Base-by-base conservation (phyloP, 2,329 filamentous ascomycete genomes). In the Hysterium pulicare region DNA sequence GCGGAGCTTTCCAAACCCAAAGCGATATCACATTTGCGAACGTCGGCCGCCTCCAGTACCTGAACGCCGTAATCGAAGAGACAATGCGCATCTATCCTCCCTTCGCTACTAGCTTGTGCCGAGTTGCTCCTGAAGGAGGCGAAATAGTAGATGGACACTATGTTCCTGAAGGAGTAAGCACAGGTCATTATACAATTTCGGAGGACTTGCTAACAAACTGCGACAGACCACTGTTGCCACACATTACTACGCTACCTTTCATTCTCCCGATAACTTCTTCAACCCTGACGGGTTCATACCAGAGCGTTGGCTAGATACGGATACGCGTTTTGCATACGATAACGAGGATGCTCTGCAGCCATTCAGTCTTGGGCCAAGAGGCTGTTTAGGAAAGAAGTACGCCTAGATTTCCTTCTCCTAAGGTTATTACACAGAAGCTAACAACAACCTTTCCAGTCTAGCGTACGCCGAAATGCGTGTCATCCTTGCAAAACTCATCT, bases 341-440 rank as follows among this genome's bases (percentile, higher is more conserved):
- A 52, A 59, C 10, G 52, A 48, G 20, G 48, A 45, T 5, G 54
- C 54, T 5, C 47, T 54, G 11, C 57, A 62, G 22, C 63, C 65
- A 1, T 68, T 67, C 42, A 47, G 52, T 3, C 46, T 57, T 23
- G 68, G 68, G 1, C 59, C 66, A 6, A 49, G 66, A 21, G 59
- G 53, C 17, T 69, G 66, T 33, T 46, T 67, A 10, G 66, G 66
- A 9, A 58, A 55, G 46, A 55, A 46, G 55, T 57, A 16, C 17
- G 45, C n/a, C n/a, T 4, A 5, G 8, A 13, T 16, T 10, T 23
- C 2, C 15, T 3, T 3, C 5, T 15, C 4, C 30, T 22, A 16
- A 1, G 9, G 36, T 9, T 15, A n/a, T n/a, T 20, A 9, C 10
- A n/a, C 21, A 21, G 4, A n/a, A 11, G 7, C 28, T 22, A 16